Conservation (phyloP, 75 land plant species). For the Sequoiadendron giganteum region DNA sequence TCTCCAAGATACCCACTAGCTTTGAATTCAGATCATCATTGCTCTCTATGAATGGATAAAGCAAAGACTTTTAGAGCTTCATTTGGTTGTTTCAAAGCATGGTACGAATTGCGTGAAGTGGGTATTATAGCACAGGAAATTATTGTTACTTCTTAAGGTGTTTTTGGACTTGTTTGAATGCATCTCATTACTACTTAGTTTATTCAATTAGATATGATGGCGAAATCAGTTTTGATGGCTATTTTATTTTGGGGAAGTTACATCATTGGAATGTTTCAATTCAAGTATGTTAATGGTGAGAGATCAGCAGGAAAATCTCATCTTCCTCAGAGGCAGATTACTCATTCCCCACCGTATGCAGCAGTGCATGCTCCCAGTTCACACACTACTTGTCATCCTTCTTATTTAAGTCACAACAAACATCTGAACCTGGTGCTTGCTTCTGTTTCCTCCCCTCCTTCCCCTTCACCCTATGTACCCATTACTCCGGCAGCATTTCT, state of each 20-base stretch:
- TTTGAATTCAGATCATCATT: neutral
- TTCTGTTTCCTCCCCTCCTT: neutral
- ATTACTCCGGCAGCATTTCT: neutral
- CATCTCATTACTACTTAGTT: neutral
- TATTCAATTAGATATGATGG: neutral
- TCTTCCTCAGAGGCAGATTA: neutral
- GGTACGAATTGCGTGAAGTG: neutral
- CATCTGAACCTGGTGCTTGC: neutral
- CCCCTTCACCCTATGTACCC: neutral
- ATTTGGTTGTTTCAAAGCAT: neutral
- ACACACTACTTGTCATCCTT: neutral
- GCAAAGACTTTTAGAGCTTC: neutral
- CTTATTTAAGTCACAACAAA: neutral
- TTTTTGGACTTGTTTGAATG: neutral
- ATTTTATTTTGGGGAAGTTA: slow-evolving; percentile 1
- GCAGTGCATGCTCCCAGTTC: neutral
- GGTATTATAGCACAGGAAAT: neutral
- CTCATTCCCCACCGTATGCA: neutral
- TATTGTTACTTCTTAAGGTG: neutral
- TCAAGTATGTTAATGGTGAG: neutral
- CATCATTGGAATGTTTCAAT: neutral
- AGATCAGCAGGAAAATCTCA: neutral
- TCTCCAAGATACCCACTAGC: neutral
- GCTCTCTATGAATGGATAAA: neutral
- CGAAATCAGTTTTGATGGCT: neutral